Percentiles rank a stretch among this genome's conserved stretches.
Conservation (phyloP, 192 early-diverging fungal species). For the Gamsiella multidivaricata region DNA sequence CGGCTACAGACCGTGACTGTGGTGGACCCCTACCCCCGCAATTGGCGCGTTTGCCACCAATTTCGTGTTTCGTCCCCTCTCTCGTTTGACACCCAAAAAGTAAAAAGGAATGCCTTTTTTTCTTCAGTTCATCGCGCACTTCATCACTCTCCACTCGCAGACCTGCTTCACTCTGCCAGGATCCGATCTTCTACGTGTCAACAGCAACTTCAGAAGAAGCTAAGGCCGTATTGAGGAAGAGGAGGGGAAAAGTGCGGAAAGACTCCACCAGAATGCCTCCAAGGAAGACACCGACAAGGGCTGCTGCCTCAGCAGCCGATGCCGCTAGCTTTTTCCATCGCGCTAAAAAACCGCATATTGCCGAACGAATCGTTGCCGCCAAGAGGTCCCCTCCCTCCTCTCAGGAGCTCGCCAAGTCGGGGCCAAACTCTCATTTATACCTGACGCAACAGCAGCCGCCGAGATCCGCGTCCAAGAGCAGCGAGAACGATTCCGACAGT, state of each 20-base stretch:
- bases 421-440: too few relatives aligned
- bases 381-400: conserved; percentile 3
- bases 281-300: background rate
- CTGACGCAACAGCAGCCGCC: too few relatives aligned
- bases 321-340: conserved; percentile 26
- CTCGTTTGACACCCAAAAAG: background rate
- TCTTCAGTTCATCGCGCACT: too few relatives aligned
- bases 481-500: background rate
- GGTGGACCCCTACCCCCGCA: too few relatives aligned
- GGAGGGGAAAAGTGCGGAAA: too few relatives aligned
- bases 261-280: conserved; percentile 2
- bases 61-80: background rate
- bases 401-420: background rate
- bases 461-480: background rate
- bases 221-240: too few relatives aligned
- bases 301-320: background rate
- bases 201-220: too few relatives aligned
- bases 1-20: too few relatives aligned
- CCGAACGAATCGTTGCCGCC: conserved; percentile 6
- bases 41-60: conserved; percentile 6
- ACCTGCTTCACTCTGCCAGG: too few relatives aligned
- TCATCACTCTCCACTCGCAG: too few relatives aligned
- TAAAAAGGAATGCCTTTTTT: background rate
- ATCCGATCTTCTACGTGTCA: too few relatives aligned
- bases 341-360: conserved; percentile 17